Conservation (phyloP, 148 eudicot genomes). For the Rhododendron ovatum region DNA sequence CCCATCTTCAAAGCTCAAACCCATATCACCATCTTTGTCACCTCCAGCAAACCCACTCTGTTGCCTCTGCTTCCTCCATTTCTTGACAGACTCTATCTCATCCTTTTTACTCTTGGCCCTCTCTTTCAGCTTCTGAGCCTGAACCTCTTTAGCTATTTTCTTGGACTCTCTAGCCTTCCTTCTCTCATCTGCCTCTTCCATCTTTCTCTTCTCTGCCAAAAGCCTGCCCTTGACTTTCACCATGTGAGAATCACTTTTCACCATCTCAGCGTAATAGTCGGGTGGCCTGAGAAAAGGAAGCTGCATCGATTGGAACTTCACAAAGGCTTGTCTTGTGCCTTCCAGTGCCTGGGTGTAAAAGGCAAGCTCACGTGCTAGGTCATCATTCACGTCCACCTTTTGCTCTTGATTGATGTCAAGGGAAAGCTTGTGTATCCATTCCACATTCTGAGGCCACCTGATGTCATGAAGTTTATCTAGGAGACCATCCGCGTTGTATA, state of each 20-base stretch:
- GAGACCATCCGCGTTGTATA: slow-evolving; percentile 59
- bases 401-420: slow-evolving; percentile 48
- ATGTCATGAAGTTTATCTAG: slow-evolving; percentile 72
- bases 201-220: slow-evolving; percentile 63
- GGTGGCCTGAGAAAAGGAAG: slow-evolving; percentile 74
- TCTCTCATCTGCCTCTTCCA: slow-evolving; percentile 91
- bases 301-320: slow-evolving; percentile 59
- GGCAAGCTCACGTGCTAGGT: slow-evolving; percentile 70
- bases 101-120: slow-evolving; percentile 79
- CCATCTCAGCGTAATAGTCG: slow-evolving; percentile 95
- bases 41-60: slow-evolving; percentile 59
- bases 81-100: slow-evolving; percentile 83
- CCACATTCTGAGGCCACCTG: slow-evolving; percentile 68
- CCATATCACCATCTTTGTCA: slow-evolving; percentile 51
- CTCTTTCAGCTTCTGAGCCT: slow-evolving; percentile 74
- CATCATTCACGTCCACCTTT: slow-evolving; percentile 83
- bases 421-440: slow-evolving; percentile 68
- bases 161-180: slow-evolving; percentile 76
- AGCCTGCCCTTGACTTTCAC: slow-evolving; percentile 71
- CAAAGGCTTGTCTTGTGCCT: slow-evolving; percentile 71
- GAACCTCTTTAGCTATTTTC: slow-evolving; percentile 73
- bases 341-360: slow-evolving; percentile 82
- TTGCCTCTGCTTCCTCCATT: slow-evolving; percentile 91
- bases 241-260: slow-evolving; percentile 84
- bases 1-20: slow-evolving; percentile 59